A percentile compares a stretch with the other conserved stretches of the same genome.
phyloP scores from a whole-genome alignment of 1,139 yeast genomes.

The Pichia sp. region DNA sequence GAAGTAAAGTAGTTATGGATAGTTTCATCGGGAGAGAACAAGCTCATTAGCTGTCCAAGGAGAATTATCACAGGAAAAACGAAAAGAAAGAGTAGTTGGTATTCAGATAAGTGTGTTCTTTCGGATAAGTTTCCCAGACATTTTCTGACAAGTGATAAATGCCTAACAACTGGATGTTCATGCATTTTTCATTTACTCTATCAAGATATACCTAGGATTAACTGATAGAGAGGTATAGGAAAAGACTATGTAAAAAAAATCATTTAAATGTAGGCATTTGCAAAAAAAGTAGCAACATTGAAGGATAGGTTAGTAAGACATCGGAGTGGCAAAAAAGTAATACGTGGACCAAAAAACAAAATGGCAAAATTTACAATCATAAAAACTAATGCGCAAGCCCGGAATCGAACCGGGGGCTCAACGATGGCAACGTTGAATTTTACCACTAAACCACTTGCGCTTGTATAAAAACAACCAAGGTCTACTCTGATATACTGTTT shows the following conservation, averaged over 20 bases:
- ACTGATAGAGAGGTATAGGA: no score
- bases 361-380: neutral
- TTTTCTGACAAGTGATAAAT: neutral
- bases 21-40: slow-evolving; percentile 26
- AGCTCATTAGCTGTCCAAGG: slow-evolving; percentile 13
- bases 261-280: no score
- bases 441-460: slow-evolving; percentile 21
- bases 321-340: neutral
- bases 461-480: neutral
- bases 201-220: no score
- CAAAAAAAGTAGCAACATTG: no score
- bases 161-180: slow-evolving; percentile 5
- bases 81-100: slow-evolving; percentile 7
- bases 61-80: slow-evolving; percentile 9
- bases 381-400: slow-evolving; percentile 17
- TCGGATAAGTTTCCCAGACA: neutral
- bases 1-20: slow-evolving; percentile 55
- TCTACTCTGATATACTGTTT: no score
- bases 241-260: no score
- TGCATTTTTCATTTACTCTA: neutral
- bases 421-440: slow-evolving; percentile 21
- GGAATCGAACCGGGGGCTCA: slow-evolving; percentile 21
- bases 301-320: neutral
- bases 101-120: slow-evolving; percentile 4
- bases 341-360: neutral